These are phyloP conservation scores for Arctostaphylos glauca DNA, from an alignment of 148 eudicot species.

Conservation along the genomic window DNA sequence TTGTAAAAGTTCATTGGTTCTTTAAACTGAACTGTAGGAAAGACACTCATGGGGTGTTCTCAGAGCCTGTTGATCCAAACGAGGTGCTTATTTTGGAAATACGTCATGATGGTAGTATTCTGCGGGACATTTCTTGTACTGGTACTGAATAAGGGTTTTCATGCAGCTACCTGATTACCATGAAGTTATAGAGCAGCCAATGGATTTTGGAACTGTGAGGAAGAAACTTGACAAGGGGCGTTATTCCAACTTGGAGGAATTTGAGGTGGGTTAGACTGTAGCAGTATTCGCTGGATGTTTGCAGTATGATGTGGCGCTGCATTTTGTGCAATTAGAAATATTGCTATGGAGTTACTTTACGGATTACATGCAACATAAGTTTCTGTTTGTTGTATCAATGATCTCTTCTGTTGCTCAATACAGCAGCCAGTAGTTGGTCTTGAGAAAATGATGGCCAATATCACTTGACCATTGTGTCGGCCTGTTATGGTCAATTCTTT, in stretches of 20 bases:
- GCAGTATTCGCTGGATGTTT: neutral
- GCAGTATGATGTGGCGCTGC: neutral
- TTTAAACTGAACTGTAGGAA: constrained; percentile 49
- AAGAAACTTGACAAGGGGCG: constrained; percentile 51
- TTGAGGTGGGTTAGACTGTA: constrained; percentile 58
- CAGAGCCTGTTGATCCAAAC: constrained; percentile 83
- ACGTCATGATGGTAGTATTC: constrained; percentile 8
- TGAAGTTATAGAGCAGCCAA: constrained; percentile 71
- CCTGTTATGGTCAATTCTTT: neutral
- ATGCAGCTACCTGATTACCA: constrained; percentile 84
- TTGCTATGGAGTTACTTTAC: neutral
- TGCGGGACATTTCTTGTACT: neutral
- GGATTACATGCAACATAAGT: neutral
- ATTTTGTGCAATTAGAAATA: neutral
- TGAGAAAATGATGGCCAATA: neutral
- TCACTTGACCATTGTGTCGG: neutral
- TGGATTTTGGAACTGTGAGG: constrained; percentile 86
- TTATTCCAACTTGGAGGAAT: constrained; percentile 58
- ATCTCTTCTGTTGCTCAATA: neutral
- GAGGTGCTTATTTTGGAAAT: constrained; percentile 50
- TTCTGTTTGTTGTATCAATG: neutral
- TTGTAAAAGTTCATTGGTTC: constrained; percentile 12
- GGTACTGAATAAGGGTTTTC: constrained; percentile 14
- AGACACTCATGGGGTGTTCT: constrained; percentile 82
- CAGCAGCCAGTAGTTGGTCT: neutral